These are phyloP conservation scores for Pelargonium cotyledonis DNA, from an alignment of 441 rosid species.

Conservation along the genomic window DNA sequence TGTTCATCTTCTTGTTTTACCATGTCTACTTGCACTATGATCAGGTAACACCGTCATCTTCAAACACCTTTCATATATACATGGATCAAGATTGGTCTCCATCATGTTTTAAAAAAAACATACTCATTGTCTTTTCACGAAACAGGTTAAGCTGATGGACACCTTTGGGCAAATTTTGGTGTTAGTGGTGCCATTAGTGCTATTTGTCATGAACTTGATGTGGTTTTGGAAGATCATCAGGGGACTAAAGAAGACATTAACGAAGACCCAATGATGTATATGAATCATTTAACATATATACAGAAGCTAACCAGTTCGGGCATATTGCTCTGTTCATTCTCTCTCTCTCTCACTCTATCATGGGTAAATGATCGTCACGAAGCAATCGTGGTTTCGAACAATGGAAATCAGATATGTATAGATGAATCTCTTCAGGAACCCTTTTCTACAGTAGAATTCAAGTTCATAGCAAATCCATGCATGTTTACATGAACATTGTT, in stretches of 20 bases:
- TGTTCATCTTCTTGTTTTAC: constrained; percentile 44
- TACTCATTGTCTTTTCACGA: not conserved
- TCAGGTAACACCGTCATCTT: constrained; percentile 28
- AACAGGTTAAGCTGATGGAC: constrained; percentile 38
- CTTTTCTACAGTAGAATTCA: too few species aligned
- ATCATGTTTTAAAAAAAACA: too few species aligned
- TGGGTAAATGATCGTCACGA: not conserved
- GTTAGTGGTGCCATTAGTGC: constrained; percentile 29
- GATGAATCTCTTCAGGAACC: too few species aligned
- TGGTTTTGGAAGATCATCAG: constrained; percentile 42
- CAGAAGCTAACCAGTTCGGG: not conserved
- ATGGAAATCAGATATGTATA: too few species aligned
- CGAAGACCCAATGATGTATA: constrained; percentile 27
- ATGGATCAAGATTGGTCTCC: too few species aligned
- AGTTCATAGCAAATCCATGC: too few species aligned
- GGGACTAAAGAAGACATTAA: constrained; percentile 38
- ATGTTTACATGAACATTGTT: too few species aligned
- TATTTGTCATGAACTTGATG: constrained; percentile 29
- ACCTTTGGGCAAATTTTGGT: constrained; percentile 29
- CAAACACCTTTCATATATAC: too few species aligned
- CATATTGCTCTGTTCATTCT: constrained; percentile 1
- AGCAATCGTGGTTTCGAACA: too few species aligned
- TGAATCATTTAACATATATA: too few species aligned
- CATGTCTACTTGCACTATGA: constrained; percentile 42
- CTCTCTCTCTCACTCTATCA: not conserved